A percentile compares a stretch with the other conserved stretches of the same genome.
Conservation (phyloP, 495 filamentous ascomycete species). For the Daldinia vernicosa region DNA sequence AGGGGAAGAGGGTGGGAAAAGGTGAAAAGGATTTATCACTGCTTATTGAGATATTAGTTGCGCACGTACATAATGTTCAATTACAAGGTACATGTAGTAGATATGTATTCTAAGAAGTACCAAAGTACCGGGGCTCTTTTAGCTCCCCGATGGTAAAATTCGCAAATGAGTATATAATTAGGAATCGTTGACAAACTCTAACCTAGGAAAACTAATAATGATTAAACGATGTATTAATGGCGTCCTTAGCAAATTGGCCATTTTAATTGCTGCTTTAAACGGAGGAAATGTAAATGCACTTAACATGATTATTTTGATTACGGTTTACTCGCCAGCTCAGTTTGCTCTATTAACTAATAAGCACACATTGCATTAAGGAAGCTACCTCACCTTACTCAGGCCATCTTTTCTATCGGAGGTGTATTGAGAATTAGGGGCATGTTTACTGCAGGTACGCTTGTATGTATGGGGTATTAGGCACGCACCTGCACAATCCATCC, state of each 20-base stretch:
- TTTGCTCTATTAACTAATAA: not conserved
- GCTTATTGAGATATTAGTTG: slow-evolving; percentile 29
- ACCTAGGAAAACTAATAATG: slow-evolving; percentile 27
- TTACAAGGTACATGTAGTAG: not conserved
- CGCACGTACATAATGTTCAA: slow-evolving; percentile 8
- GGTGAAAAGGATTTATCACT: slow-evolving; percentile 30
- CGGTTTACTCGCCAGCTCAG: not conserved
- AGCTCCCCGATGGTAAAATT: slow-evolving; percentile 8
- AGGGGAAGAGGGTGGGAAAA: slow-evolving; percentile 20
- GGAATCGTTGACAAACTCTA: slow-evolving; percentile 21
- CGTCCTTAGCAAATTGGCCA: slow-evolving; percentile 14
- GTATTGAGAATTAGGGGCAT: not conserved
- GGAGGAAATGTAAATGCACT: slow-evolving; percentile 1
- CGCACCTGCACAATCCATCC: slow-evolving; percentile 30
- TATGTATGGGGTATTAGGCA: slow-evolving; percentile 17
- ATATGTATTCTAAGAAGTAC: not conserved
- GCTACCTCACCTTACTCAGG: not conserved
- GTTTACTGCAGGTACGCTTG: slow-evolving; percentile 28
- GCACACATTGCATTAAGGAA: not conserved
- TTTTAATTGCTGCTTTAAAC: slow-evolving; percentile 34
- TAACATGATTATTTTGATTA: not conserved
- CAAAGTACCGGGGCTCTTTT: slow-evolving; percentile 13
- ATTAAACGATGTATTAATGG: slow-evolving; percentile 14
- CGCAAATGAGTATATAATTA: slow-evolving; percentile 17
- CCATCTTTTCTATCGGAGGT: not conserved